Conservation (phyloP, 768 basidiomycete genomes). For the Russula olivacea region DNA sequence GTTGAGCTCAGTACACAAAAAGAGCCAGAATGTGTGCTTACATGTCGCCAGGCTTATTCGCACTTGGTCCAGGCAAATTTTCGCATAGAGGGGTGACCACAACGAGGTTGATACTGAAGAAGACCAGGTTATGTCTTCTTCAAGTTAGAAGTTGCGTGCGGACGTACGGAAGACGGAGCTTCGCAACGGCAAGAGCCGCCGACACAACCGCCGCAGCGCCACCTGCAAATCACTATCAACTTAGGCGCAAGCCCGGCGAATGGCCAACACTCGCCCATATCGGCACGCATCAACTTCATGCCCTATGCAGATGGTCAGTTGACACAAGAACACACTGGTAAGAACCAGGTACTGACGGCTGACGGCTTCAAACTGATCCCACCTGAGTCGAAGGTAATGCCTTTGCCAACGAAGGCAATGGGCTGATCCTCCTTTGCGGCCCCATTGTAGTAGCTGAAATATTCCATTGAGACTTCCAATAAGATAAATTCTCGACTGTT, state of each 20-base stretch:
- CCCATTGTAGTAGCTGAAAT: constrained; percentile 72
- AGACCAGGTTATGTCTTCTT: neutral
- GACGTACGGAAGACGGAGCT: constrained; percentile 74
- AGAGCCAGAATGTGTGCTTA: constrained; percentile 33
- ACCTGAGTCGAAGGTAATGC: constrained; percentile 86
- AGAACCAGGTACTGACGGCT: constrained; percentile 39
- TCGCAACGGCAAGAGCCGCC: constrained; percentile 70
- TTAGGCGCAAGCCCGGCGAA: neutral
- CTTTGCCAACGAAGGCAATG: constrained; percentile 78
- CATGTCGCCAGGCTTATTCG: constrained; percentile 80
- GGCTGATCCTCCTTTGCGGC: constrained; percentile 51
- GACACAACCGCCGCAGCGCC: constrained; percentile 77
- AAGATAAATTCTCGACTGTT: neutral
- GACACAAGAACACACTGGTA: neutral
- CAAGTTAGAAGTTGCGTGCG: neutral
- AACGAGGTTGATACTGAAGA: constrained; percentile 63
- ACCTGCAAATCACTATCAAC: constrained; percentile 34
- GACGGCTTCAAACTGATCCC: constrained; percentile 82
- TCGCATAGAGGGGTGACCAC: constrained; percentile 71
- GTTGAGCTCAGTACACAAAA: neutral
- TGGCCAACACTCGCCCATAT: constrained; percentile 57
- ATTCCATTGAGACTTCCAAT: neutral
- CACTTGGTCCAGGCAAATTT: constrained; percentile 71
- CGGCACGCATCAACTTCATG: constrained; percentile 83
- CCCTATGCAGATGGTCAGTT: constrained; percentile 36